Evolutionary conservation across 2,329 filamentous ascomycete genomes (phyloP), one percentile per base, ranked within the genome.

Genomic region (Nemania diffusa): DNA sequence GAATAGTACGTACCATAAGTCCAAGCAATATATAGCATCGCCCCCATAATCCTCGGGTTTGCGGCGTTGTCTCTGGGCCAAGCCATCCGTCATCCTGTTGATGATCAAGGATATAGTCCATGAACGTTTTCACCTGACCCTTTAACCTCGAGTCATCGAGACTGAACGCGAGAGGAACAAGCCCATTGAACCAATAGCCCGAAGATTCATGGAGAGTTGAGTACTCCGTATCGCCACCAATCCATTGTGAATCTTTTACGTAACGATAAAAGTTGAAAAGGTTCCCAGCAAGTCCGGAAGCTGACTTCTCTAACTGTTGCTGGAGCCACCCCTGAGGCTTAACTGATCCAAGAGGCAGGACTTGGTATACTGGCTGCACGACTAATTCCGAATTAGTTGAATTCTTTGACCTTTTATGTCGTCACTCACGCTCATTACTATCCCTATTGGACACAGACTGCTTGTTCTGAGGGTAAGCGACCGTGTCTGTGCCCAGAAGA

Each of bases 161-260:
- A 0, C 76, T 76, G 67, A 84, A 88, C 1, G 87, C 85, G 26
- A 88, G 79, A 20, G 87, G 85, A 1, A 89, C 85, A 1, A 88
- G 78, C 3, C 82, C 84, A 70, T 89, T 88, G 72, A 87, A 84
- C 84, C 86, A 88, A 73, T 88, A 88, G 0, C 86, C 84, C 27
- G 83, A 81, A 1, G 82, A 84, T 76, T 89, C 87, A 70, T 87
- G 82, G 1, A 88, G 77, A 24, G 76, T 76, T 13, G 81, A 85
- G 71, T 88, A 88, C 69, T 88, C 85, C 2, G 78, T 73, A 34
- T 78, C 71, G 5, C 85, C 84, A 2, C 85, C 86, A 1, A 85
- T 73, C 85, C 85, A 89, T 17, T 78, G 77, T 3, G 81, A 83
- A 65, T 86, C 74, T 3, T 81, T 78, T 13, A 88, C 85, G 68